These are phyloP conservation scores for Nephelium lappaceum DNA, from an alignment of 345 rosid genomes.

Conservation along the genomic window DNA sequence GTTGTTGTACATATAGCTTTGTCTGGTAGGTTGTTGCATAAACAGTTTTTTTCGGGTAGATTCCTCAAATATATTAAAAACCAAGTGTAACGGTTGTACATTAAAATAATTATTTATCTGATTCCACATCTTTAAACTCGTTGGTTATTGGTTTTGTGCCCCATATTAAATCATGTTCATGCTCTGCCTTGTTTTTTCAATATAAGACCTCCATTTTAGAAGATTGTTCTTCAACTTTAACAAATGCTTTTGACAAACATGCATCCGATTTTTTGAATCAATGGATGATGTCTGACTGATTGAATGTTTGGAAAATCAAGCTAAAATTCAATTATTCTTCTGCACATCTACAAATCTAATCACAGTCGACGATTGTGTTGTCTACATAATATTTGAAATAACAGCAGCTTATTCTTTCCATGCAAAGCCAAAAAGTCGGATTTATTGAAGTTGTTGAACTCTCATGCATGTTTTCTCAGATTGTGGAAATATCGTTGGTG, in stretches of 20 bases:
- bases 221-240: too few species aligned
- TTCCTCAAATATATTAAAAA: neutral
- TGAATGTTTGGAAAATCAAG: too few species aligned
- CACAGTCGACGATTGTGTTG: too few species aligned
- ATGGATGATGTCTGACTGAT: too few species aligned
- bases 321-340: too few species aligned
- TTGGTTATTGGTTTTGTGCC: too few species aligned
- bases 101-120: neutral
- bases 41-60: neutral
- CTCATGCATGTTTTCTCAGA: conserved; percentile 1
- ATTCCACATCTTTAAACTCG: neutral
- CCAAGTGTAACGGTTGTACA: neutral
- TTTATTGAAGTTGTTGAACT: neutral
- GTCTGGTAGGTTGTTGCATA: neutral
- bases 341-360: too few species aligned
- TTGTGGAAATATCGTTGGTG: neutral
- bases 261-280: too few species aligned
- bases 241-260: too few species aligned
- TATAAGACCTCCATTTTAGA: too few species aligned
- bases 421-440: neutral
- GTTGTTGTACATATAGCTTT: neutral
- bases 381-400: too few species aligned
- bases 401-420: neutral
- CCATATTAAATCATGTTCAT: neutral
- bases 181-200: neutral